Conservation (phyloP, 176 grass and related monocot genomes). For the Oryza longistaminata region DNA sequence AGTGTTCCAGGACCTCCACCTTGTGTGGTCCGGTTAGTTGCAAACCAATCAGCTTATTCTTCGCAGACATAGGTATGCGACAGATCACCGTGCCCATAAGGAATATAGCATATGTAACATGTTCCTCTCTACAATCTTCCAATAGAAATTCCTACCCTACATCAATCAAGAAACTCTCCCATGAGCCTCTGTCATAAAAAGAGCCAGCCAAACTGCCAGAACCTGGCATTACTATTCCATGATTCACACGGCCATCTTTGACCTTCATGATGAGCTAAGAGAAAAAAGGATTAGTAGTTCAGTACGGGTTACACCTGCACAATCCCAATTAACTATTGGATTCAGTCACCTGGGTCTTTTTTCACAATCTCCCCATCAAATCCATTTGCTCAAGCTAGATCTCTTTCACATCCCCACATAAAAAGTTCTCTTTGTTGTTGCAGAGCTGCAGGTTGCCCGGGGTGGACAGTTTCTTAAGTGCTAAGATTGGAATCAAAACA, state of each 20-base stretch:
- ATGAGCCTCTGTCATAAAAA: slow-evolving; percentile 19
- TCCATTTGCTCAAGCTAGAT: slow-evolving; percentile 12
- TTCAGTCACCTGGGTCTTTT: neutral
- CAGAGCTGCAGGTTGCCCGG: slow-evolving; percentile 28
- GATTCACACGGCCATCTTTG: slow-evolving; percentile 28
- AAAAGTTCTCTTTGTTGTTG: slow-evolving; percentile 34
- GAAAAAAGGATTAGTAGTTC: neutral
- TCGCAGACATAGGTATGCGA: neutral
- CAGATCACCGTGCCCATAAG: neutral
- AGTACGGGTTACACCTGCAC: neutral
- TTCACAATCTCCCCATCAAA: slow-evolving; percentile 13
- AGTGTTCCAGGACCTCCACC: neutral
- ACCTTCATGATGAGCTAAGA: neutral
- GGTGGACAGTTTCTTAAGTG: slow-evolving; percentile 56
- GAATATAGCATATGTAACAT: neutral
- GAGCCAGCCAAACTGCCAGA: neutral
- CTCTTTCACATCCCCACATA: slow-evolving; percentile 37
- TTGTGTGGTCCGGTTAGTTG: neutral
- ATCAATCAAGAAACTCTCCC: slow-evolving; percentile 25
- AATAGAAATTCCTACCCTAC: slow-evolving; percentile 2
- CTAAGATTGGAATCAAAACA: slow-evolving; percentile 66
- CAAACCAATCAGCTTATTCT: neutral
- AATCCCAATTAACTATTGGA: neutral
- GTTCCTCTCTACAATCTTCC: slow-evolving; percentile 16
- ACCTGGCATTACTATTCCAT: slow-evolving; percentile 1